phyloP scores from a whole-genome alignment of 1,284 basidiomycete genomes.

The Rhodotorula sp. region DNA sequence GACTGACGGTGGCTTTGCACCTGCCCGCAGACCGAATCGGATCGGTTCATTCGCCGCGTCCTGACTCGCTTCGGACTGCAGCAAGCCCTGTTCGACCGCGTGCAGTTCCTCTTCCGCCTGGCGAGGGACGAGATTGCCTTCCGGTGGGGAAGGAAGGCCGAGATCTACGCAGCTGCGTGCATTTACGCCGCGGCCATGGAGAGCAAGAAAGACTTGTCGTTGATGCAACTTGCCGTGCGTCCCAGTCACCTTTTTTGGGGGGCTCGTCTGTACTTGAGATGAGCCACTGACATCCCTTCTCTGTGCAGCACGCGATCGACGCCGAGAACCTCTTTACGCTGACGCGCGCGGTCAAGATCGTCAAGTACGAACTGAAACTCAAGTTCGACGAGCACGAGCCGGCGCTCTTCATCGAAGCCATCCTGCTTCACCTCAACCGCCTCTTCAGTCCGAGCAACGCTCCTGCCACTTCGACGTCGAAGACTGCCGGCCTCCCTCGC shows the following conservation, averaged over 20 bases:
- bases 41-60: slow-evolving; percentile 16
- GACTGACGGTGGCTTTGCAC: not conserved
- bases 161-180: slow-evolving; percentile 27
- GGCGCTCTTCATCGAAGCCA: slow-evolving; percentile 56
- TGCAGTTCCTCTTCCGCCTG: slow-evolving; percentile 10
- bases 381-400: slow-evolving; percentile 49
- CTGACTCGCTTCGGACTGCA: slow-evolving; percentile 16
- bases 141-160: slow-evolving; percentile 25
- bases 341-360: slow-evolving; percentile 51
- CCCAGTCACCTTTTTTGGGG: not conserved
- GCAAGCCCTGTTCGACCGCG: not conserved
- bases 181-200: slow-evolving; percentile 29
- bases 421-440: slow-evolving; percentile 55
- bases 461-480: slow-evolving; percentile 41
- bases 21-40: slow-evolving; percentile 4
- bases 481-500: slow-evolving; percentile 36
- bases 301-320: slow-evolving; percentile 56
- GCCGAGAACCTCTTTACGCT: slow-evolving; percentile 56
- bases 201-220: slow-evolving; percentile 8
- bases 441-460: slow-evolving; percentile 44
- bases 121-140: slow-evolving; percentile 19
- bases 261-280: too few species aligned
- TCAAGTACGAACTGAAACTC: slow-evolving; percentile 36
- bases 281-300: too few species aligned
- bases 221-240: slow-evolving; percentile 28